Evolutionary conservation across 805 yeast genomes (phyloP).

Genomic region (Metschnikowia reukaufii): DNA sequence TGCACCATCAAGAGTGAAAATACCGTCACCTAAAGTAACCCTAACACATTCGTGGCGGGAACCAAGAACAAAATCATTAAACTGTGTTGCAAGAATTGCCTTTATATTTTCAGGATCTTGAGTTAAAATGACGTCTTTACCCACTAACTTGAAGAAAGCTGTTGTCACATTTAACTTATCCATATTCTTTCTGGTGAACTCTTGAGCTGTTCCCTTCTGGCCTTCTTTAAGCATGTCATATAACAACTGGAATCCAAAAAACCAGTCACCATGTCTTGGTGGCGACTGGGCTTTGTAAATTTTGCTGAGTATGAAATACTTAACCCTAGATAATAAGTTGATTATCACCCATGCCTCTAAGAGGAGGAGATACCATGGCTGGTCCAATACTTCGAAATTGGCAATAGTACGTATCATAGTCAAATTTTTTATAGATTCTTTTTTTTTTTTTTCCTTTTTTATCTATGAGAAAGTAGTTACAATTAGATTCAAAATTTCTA

Average conservation of each 20-base stretch:
- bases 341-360: slow-evolving; percentile 4
- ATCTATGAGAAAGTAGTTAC: too few relatives aligned
- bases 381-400: neutral
- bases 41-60: slow-evolving; percentile 23
- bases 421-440: neutral
- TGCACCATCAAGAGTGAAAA: slow-evolving; percentile 29
- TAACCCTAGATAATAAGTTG: neutral
- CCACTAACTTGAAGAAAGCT: slow-evolving; percentile 11
- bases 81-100: slow-evolving; percentile 30
- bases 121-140: slow-evolving; percentile 14
- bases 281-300: slow-evolving; percentile 13
- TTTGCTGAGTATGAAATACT: slow-evolving; percentile 3
- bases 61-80: slow-evolving; percentile 27
- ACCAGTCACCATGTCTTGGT: slow-evolving; percentile 12
- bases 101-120: slow-evolving; percentile 27
- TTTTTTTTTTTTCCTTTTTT: too few relatives aligned
- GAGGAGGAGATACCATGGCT: slow-evolving; percentile 11
- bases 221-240: slow-evolving; percentile 6
- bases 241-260: slow-evolving; percentile 14
- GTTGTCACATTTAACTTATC: slow-evolving; percentile 6
- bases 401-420: neutral
- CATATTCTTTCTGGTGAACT: slow-evolving; percentile 12
- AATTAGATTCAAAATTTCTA: too few relatives aligned
- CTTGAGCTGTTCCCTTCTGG: slow-evolving; percentile 13
- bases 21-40: slow-evolving; percentile 28